Evolutionary conservation across 1,284 basidiomycete genomes (phyloP), one percentile per base, ranked within the genome.

Genomic region (Ganoderma meredithae): DNA sequence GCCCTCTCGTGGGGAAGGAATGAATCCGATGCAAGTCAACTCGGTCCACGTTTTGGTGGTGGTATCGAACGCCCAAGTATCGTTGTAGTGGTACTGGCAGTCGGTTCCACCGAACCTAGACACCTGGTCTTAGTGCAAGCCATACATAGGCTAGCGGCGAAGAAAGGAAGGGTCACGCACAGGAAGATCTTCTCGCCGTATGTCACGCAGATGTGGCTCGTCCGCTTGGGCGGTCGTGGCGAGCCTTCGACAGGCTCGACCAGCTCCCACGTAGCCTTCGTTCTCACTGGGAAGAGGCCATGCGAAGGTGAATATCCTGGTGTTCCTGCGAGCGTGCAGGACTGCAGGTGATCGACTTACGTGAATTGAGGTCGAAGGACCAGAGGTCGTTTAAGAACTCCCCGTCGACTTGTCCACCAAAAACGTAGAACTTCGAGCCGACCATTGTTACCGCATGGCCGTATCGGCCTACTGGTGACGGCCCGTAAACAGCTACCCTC

Each of bases 21-120:
- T 98, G 80, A 95, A 99, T 1, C 98, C 98, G 67, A 99, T 99
- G 81, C 98, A 99, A 52, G 93, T 91, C 66, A 99, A 84, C 79
- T 99, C 98, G 15, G 92, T 87, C 98, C 98, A 99, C 60, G 82
- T 87, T 67, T 88, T 87, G 0, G 95, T 93, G 40, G 85, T 86
- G 59, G 96, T 85, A 79, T 98, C 96, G 80, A 96, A 99, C 33
- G 92, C 88, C 98, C 98, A 99, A 6, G 97, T 99, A 78, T 99
- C 98, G 80, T 99, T 99, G 83, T 99, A 99, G 80, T 99, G 98
- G 81, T 95, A 99, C 78, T 95, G 92, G 33, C 97, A 97, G 76
- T 99, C 98, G 6, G 98, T 99, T 63, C 98, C 98, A 60, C 98
- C 98, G 76, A 99, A 99, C 66, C 96, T 96, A 76, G 65, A 75